Base-by-base conservation (phyloP, 257 asterid genomes). In the Nyctanthes arbortristis region DNA sequence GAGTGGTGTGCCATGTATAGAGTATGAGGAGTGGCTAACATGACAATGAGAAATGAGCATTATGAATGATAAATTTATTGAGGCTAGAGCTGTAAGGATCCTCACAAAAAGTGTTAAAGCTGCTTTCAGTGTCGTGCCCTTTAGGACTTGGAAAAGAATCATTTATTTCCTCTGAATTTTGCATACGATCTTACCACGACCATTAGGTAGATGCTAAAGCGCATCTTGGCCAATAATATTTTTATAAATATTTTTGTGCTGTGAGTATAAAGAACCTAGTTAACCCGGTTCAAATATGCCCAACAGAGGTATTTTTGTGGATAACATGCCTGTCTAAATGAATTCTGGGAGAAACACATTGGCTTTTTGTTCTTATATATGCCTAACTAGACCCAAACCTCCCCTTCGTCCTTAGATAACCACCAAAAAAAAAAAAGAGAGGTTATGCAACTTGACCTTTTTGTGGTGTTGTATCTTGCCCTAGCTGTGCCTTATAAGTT, bases 101-200 rank as follows among this genome's bases (percentile, higher is more conserved):
- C 36, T 18, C 37, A 61, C 30, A 16, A 66, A 39, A 28, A 40
- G 52, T 5, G 29, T 25, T 39, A 6, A 16, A 18, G 35, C 37
- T 36, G 73, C 33, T 24, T 63, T 65, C 30, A 55, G 33, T 59
- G 69, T 34, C 61, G 63, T 13, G 34, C 66, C 30, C 12, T 59
- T 45, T 59, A 4, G 24, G 28, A 18, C 57, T 20, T 8, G 13
- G 22, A 49, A 20, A 49, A 25, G 18, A 1, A 43, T 45, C 62
- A 33, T 62, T 43, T 70, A 14, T 24, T 20, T 45, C 54, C 35
- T 47, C 13, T 47, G 7, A 47, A 18, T 24, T 34, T 54, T 67
- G 1, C 37, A 3, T 31, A n/a, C 20, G 9, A 7, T 12, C 31
- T 63, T 36, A 24, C 36, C 58, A 58, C 60, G 35, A 45, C 25